Percentiles rank a stretch among this genome's conserved stretches.
These are phyloP conservation scores for Cymbopogon flexuosus DNA, from an alignment of 202 grass and related monocot species.

Conservation along the genomic window DNA sequence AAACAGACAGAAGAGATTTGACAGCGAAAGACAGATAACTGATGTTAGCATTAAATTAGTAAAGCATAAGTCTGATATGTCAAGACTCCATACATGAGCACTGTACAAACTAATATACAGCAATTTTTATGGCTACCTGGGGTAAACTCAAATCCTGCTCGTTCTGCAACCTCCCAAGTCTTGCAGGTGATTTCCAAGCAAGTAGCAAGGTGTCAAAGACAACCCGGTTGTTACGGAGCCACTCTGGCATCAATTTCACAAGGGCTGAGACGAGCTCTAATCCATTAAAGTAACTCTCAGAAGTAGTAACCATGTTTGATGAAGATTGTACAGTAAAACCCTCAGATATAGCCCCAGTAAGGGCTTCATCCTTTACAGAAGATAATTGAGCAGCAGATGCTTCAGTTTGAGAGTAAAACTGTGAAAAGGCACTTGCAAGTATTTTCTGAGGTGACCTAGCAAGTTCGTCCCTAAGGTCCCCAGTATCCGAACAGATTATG, in stretches of 20 bases:
- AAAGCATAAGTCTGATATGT: neutral
- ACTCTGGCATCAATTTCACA: conserved; percentile 95
- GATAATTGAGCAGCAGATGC: conserved; percentile 47
- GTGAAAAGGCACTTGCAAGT: conserved; percentile 86
- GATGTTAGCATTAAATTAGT: neutral
- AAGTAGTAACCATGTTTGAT: conserved; percentile 42
- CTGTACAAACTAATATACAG: conserved; percentile 7
- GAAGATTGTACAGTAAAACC: conserved; percentile 52
- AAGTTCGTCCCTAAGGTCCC: conserved; percentile 83
- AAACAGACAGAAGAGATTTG: neutral
- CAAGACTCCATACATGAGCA: neutral
- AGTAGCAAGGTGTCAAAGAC: conserved; percentile 86
- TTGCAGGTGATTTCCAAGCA: conserved; percentile 90
- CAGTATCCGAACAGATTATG: conserved; percentile 92
- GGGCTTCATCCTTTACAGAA: conserved; percentile 68
- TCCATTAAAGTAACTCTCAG: conserved; percentile 94
- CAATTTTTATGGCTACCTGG: conserved; percentile 44
- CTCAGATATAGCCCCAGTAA: conserved; percentile 51
- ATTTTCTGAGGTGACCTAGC: conserved; percentile 91
- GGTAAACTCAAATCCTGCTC: conserved; percentile 90
- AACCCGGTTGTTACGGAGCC: conserved; percentile 69
- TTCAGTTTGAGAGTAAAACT: conserved; percentile 63
- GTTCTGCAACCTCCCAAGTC: conserved; percentile 76
- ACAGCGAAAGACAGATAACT: neutral
- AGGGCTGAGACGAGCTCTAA: conserved; percentile 84